Evolutionary conservation across 352 stramenopile genomes (phyloP).

Genomic region (Globisporangium lucens): DNA sequence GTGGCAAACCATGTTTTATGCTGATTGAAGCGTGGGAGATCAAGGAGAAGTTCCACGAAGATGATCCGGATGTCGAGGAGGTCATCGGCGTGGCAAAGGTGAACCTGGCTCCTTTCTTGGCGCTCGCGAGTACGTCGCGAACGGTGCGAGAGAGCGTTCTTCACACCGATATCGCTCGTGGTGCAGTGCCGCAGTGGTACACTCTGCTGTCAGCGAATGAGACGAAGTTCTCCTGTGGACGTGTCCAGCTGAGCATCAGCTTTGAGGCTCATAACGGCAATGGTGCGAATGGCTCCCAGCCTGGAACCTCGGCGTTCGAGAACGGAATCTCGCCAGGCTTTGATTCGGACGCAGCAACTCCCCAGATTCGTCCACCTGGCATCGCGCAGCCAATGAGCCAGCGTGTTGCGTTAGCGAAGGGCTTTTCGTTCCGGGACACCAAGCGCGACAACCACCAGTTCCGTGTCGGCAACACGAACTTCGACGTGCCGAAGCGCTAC

Average conservation of each 20-base stretch:
- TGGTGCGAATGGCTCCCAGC: neutral
- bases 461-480: slow-evolving; percentile 83
- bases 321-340: slow-evolving; percentile 33
- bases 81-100: slow-evolving; percentile 84
- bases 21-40: slow-evolving; percentile 85
- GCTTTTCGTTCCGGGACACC: slow-evolving; percentile 81
- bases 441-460: slow-evolving; percentile 87
- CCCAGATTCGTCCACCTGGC: slow-evolving; percentile 40
- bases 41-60: slow-evolving; percentile 29
- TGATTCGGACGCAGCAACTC: slow-evolving; percentile 50
- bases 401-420: slow-evolving; percentile 51
- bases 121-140: slow-evolving; percentile 74
- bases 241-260: slow-evolving; percentile 84
- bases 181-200: slow-evolving; percentile 85
- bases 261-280: slow-evolving; percentile 51
- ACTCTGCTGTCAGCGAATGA: slow-evolving; percentile 78
- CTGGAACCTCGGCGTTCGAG: slow-evolving; percentile 11
- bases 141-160: slow-evolving; percentile 81
- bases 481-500: slow-evolving; percentile 81
- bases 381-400: slow-evolving; percentile 52
- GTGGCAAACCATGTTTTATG: slow-evolving; percentile 85
- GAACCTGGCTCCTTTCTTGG: slow-evolving; percentile 85
- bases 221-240: slow-evolving; percentile 82
- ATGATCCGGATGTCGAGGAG: slow-evolving; percentile 50
- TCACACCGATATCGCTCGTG: slow-evolving; percentile 79